Percentiles rank a stretch among this genome's conserved stretches.
Conservation (phyloP, 73 alveolate genomes). For the Paramecium caudatum region DNA sequence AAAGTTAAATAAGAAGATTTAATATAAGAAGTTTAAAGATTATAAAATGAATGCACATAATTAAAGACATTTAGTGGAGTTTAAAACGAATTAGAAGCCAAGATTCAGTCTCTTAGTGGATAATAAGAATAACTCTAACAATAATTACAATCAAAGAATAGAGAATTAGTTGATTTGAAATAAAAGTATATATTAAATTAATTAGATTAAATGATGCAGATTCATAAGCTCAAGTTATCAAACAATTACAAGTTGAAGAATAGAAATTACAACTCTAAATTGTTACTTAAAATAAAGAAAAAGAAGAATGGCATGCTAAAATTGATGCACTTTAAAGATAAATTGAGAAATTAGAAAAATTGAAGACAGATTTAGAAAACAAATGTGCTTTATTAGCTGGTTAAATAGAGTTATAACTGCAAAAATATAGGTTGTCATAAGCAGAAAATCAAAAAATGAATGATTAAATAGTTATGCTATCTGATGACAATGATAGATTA, state of each 20-base stretch:
- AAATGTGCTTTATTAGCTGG: conserved; percentile 18
- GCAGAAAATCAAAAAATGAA: conserved; percentile 4
- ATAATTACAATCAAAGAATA: conserved; percentile 9
- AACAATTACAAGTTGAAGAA: not conserved
- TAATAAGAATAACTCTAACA: conserved; percentile 6
- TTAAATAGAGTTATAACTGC: not conserved
- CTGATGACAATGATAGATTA: conserved; percentile 45
- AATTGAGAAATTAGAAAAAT: conserved; percentile 47
- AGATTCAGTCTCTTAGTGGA: not conserved
- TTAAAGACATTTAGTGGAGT: conserved; percentile 15
- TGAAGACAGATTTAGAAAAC: not conserved
- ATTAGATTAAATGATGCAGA: conserved; percentile 54
- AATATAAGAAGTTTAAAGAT: conserved; percentile 18
- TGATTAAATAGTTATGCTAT: conserved; percentile 7
- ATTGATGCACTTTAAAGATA: conserved; percentile 41
- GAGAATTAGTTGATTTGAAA: conserved; percentile 41
- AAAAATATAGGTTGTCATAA: not conserved
- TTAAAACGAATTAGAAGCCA: conserved; percentile 32
- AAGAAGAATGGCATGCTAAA: conserved; percentile 50
- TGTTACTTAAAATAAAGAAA: conserved; percentile 40
- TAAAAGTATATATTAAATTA: not conserved
- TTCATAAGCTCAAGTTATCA: not conserved
- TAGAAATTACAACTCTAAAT: conserved; percentile 28
- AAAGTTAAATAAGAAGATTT: not conserved
- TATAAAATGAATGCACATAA: conserved; percentile 18